A percentile compares a stretch with the other conserved stretches of the same genome.
phyloP scores from a whole-genome alignment of 1,284 basidiomycete genomes.

The Pyrrhoderma lamaoense region DNA sequence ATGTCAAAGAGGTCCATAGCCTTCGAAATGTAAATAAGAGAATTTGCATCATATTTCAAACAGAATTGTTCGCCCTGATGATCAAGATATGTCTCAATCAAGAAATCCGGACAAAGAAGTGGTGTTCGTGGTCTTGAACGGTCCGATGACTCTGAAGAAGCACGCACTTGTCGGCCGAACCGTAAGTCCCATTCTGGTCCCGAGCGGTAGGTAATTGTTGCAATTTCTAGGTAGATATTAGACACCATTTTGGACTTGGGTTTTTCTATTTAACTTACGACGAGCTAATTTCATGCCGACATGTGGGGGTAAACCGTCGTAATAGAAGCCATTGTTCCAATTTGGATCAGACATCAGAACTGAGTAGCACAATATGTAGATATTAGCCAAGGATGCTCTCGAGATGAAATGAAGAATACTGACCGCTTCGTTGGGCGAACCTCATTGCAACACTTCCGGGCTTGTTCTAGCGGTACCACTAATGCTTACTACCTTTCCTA shows the following conservation, averaged over 20 bases:
- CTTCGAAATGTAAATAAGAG: conserved; percentile 96
- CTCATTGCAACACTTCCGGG: conserved; percentile 91
- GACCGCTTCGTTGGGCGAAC: conserved; percentile 91
- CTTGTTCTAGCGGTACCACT: conserved; percentile 90
- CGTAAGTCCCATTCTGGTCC: conserved; percentile 99
- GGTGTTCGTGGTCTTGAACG: conserved; percentile 44
- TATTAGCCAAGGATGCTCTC: conserved; percentile 5
- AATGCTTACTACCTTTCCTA: conserved; percentile 87
- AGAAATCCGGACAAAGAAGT: conserved; percentile 90
- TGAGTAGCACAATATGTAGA: conserved; percentile 25
- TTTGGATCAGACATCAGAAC: conserved; percentile 99
- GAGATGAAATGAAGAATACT: conserved; percentile 25
- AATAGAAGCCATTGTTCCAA: conserved; percentile 99
- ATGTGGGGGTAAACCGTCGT: conserved; percentile 90
- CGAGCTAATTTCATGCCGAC: conserved; percentile 98
- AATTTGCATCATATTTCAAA: conserved; percentile 98
- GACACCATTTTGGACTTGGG: neutral
- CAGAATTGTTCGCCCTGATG: conserved; percentile 98
- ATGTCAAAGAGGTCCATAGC: conserved; percentile 99
- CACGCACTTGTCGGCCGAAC: conserved; percentile 76
- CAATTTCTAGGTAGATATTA: conserved; percentile 65
- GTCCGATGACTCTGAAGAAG: conserved; percentile 29
- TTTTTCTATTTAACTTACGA: conserved; percentile 47
- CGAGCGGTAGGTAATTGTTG: conserved; percentile 97
- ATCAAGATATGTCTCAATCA: conserved; percentile 98